phyloP scores from a whole-genome alignment of 768 basidiomycete species.

The Russula dissimulans region DNA sequence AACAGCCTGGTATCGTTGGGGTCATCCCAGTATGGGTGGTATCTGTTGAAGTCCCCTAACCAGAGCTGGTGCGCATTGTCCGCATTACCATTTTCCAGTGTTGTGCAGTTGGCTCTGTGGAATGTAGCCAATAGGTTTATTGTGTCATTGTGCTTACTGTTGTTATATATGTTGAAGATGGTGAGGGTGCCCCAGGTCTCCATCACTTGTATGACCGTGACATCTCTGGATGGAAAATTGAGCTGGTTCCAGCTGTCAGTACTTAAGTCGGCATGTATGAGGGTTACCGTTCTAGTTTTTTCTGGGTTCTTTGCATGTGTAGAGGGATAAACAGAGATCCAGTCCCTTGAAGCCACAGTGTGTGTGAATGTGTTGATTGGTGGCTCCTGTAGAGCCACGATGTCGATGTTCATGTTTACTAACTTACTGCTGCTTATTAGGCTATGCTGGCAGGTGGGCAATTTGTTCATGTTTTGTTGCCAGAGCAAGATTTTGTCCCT shows the following conservation, averaged over 20 bases:
- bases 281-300: neutral
- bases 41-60: too few relatives aligned
- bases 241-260: neutral
- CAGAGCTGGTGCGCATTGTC: neutral
- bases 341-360: neutral
- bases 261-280: neutral
- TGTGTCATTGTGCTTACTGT: neutral
- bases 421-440: neutral
- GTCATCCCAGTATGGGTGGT: neutral
- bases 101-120: neutral
- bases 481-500: neutral
- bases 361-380: neutral
- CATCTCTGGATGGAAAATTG: neutral
- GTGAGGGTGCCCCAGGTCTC: neutral
- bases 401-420: accelerated
- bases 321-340: neutral
- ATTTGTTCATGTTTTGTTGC: neutral
- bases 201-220: neutral
- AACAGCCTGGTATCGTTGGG: neutral
- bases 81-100: neutral
- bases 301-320: neutral
- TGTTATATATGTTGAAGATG: neutral
- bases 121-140: neutral
- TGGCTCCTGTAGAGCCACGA: neutral
- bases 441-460: neutral